Evolutionary conservation across 2,329 filamentous ascomycete species (phyloP), one percentile per base, ranked within the genome.

Genomic region (Sphaerulina populicola): DNA sequence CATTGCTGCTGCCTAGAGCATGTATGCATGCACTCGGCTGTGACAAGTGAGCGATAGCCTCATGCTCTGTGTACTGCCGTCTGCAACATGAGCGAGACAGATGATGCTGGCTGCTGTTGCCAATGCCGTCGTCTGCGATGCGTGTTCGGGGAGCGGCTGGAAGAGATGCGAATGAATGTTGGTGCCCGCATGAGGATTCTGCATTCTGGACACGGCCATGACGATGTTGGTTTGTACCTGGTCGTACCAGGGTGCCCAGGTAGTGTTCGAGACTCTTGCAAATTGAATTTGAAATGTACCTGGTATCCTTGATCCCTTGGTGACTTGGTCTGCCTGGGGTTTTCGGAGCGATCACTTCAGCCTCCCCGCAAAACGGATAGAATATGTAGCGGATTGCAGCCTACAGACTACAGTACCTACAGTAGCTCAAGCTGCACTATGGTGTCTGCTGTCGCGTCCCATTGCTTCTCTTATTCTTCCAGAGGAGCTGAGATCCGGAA

Each of bases 1-100:
- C 51, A 53, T 53, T 23, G 5, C 36, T 18, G 12, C 9, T 37
- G 39, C 46, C 14, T 44, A 31, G 39, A 7, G 10, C 18, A 18
- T 21, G 39, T 12, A 12, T 27, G 39, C 39, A 18, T 27, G 39
- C 39, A 18, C 39, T 41, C 39, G 9, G 12, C 12, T 35, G 31
- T 35, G 9, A n/a, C 31, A 2, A 35, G 2, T 11, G 2, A 35
- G 31, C 31, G 8, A 11, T 6, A 35, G 12, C 31, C 31, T 35
- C 31, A 35, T 35, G 31, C 31, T 35, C 5, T 35, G 31, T 35
- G 2, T 10, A 35, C 31, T 35, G 31, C 31, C 10, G 31, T 9
- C 5, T 35, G 31, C 31, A n/a, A n/a, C 3, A 18, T 35, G 31
- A 35, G 31, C 5, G 31, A 1, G 31, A 9, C 31, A 35, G 31